Conservation (phyloP, 2,329 filamentous ascomycete genomes). For the Apiospora hydei region DNA sequence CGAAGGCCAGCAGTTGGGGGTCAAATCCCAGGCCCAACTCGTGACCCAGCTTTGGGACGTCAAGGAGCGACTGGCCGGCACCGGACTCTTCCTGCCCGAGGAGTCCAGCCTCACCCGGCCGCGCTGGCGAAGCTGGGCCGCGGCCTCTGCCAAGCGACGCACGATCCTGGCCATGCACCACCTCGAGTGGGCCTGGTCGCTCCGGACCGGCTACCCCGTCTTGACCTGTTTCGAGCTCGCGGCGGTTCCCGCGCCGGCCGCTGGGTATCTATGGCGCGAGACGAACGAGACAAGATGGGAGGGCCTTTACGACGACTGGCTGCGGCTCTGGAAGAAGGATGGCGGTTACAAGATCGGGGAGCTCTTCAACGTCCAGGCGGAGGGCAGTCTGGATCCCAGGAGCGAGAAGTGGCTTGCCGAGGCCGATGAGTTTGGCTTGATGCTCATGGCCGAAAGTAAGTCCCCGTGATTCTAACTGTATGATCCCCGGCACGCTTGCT, state of each 20-base stretch:
- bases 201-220: conserved; percentile 30
- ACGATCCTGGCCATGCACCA: conserved; percentile 32
- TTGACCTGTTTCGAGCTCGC: conserved; percentile 34
- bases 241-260: conserved; percentile 30
- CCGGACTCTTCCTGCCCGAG: conserved; percentile 29
- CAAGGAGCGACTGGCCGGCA: conserved; percentile 27
- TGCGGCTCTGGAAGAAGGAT: conserved; percentile 28
- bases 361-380: conserved; percentile 29
- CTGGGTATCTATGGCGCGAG: conserved; percentile 29
- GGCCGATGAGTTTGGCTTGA: conserved; percentile 31
- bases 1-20: background rate
- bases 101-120: conserved; percentile 27
- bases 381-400: conserved; percentile 23
- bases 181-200: conserved; percentile 33
- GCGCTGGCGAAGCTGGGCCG: conserved; percentile 30
- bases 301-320: conserved; percentile 27
- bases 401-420: conserved; percentile 32
- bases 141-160: conserved; percentile 31
- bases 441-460: conserved; percentile 32
- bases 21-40: conserved; percentile 25
- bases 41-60: conserved; percentile 31
- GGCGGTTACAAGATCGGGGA: conserved; percentile 31
- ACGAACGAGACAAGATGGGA: conserved; percentile 26
- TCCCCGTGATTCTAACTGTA: too few relatives aligned
- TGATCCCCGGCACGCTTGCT: background rate